These are phyloP conservation scores for Hebeloma cylindrosporum DNA, from an alignment of 768 basidiomycete species.

Conservation along the genomic window DNA sequence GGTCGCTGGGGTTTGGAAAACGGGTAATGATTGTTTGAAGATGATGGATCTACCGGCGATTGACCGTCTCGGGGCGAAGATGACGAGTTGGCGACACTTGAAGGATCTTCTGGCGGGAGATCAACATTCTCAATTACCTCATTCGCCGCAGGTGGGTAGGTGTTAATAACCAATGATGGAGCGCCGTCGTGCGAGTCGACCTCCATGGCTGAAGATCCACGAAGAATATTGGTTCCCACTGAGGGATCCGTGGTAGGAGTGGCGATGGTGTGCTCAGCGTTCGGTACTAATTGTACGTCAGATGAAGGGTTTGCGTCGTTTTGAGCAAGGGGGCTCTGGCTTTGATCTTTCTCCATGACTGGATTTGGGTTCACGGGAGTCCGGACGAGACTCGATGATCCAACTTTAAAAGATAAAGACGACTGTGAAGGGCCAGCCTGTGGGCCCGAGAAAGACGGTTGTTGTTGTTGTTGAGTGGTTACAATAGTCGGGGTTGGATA, in stretches of 20 bases:
- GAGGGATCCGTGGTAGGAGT: slow-evolving; percentile 8
- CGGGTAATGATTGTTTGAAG: slow-evolving; percentile 19
- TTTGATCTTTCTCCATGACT: slow-evolving; percentile 6
- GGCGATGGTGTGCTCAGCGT: slow-evolving; percentile 8
- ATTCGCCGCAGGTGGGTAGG: slow-evolving; percentile 1
- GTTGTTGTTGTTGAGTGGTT: slow-evolving; percentile 27
- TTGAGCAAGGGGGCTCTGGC: slow-evolving; percentile 3
- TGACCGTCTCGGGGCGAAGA: slow-evolving; percentile 14
- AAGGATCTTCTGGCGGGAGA: slow-evolving; percentile 2
- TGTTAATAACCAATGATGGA: not conserved
- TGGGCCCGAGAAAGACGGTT: slow-evolving; percentile 14
- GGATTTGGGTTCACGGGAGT: slow-evolving; percentile 1
- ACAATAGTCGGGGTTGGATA: slow-evolving; percentile 25
- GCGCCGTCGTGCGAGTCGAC: slow-evolving; percentile 2
- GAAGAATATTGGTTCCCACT: slow-evolving; percentile 6
- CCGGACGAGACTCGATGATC: slow-evolving; percentile 12
- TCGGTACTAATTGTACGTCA: not conserved
- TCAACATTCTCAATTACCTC: slow-evolving; percentile 8
- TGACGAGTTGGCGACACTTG: slow-evolving; percentile 3
- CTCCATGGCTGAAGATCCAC: slow-evolving; percentile 3
- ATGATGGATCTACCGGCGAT: slow-evolving; percentile 15
- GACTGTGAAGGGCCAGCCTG: slow-evolving; percentile 22
- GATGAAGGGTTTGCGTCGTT: slow-evolving; percentile 5
- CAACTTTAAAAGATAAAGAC: slow-evolving; percentile 28
- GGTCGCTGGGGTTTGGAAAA: slow-evolving; percentile 20